Percentiles rank a stretch among this genome's conserved stretches.
Conservation (phyloP, 2,329 filamentous ascomycete genomes). For the Neodidymelliopsis sp. region DNA sequence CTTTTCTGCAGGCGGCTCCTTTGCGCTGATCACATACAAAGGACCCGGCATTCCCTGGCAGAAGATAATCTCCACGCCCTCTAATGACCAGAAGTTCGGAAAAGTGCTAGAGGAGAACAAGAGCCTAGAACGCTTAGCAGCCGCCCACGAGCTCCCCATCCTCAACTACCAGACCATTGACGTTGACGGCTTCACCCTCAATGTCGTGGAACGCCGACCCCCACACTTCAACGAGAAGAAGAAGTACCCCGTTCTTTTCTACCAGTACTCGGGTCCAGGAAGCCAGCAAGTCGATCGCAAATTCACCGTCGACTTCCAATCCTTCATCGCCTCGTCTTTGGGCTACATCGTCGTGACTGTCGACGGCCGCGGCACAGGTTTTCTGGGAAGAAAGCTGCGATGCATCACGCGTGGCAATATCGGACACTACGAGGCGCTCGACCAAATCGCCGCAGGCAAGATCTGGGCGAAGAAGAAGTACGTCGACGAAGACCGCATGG, state of each 20-base stretch:
- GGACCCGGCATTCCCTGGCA: conserved; percentile 91
- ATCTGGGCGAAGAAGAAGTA: conserved; percentile 83
- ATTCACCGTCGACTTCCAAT: conserved; percentile 88
- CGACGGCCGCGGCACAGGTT: conserved; percentile 92
- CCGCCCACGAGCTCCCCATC: conserved; percentile 81
- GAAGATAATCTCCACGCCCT: conserved; percentile 84
- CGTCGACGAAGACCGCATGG: conserved; percentile 80
- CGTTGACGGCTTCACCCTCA: conserved; percentile 78
- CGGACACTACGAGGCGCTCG: conserved; percentile 82
- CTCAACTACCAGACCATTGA: conserved; percentile 83
- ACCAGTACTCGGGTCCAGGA: conserved; percentile 92
- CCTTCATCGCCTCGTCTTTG: conserved; percentile 82
- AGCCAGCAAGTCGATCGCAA: conserved; percentile 84
- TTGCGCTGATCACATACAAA: conserved; percentile 81
- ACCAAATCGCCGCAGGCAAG: conserved; percentile 91
- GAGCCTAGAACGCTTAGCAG: conserved; percentile 71
- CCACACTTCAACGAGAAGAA: conserved; percentile 85
- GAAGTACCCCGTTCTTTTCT: conserved; percentile 93
- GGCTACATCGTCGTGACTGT: conserved; percentile 96
- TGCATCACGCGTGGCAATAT: conserved; percentile 84
- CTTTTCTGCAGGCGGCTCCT: conserved; percentile 84
- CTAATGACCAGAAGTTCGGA: conserved; percentile 69
- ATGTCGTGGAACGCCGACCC: conserved; percentile 83
- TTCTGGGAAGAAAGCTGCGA: conserved; percentile 82
- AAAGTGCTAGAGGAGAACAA: conserved; percentile 81